Base-by-base conservation (phyloP, 1,284 basidiomycete genomes). In the Ganoderma sinense region DNA sequence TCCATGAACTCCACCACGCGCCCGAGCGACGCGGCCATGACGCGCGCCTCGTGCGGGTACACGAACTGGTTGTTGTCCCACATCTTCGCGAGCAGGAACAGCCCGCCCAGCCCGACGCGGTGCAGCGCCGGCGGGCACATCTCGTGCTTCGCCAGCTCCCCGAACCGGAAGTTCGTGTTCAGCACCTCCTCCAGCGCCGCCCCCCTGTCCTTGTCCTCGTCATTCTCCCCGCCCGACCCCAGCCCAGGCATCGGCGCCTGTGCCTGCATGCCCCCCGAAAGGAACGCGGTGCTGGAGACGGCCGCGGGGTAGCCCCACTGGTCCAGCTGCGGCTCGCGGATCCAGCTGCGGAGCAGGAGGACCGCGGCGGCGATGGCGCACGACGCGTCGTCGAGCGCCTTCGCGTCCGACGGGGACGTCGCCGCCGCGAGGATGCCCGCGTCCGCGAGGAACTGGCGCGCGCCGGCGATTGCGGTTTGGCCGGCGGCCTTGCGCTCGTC, bases 401-500 rank as follows among this genome's bases (percentile, higher is more conserved):
- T 14, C 18, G 18, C 56, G 56, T 58, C 56, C 20, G 31, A n/a
- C 36, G 36, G 39, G 18, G 39, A 18, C 31, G 58, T 26, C 8
- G 58, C n/a, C 33, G 58, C 58, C 6, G 58, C 33, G 58, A 60
- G 10, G 58, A 40, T 60, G 20, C 58, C n/a, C 18, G 58, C 58
- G 16, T 60, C n/a, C 11, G 33, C 0, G 58, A 36, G 31, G 18
- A 39, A n/a, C 58, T 40, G 20, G 31, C 36, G 36, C 4, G 58
- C 10, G 16, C 58, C 58, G 6, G 36, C 31, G 58, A 40, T 7
- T 7, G n/a, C n/a, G n/a, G n/a, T n/a, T n/a, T n/a, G 10, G 8
- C 58, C 59, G 33, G 8, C 33, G 39, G 59, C n/a, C 39, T 43
- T 61, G 59, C 59, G 59, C 39, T 61, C 36, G n/a, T 61, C 26